Evolutionary conservation across 441 rosid species (phyloP).

Genomic region (Populus hybrid): DNA sequence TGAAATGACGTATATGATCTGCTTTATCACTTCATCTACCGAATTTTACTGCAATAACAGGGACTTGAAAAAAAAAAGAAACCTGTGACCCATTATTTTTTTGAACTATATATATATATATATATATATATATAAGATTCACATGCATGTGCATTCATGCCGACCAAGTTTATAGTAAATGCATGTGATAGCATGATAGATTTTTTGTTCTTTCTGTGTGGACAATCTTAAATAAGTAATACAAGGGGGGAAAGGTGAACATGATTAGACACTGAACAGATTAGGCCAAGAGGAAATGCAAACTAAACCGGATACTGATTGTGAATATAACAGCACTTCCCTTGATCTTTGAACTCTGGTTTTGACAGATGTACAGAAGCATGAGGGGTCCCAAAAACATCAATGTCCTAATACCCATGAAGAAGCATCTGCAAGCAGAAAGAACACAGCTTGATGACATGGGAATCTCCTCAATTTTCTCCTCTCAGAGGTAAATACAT

Average conservation of each 20-base stretch:
- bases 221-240: background rate
- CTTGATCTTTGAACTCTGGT: background rate
- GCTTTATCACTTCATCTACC: background rate
- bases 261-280: background rate
- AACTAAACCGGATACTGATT: background rate
- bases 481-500: conserved; percentile 3
- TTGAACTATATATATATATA: too few relatives aligned
- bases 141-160: background rate
- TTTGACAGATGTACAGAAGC: conserved; percentile 29
- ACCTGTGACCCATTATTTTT: background rate
- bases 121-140: background rate
- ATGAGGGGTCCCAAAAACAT: conserved; percentile 1
- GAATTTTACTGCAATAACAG: background rate
- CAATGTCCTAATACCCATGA: background rate
- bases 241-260: background rate
- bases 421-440: conserved; percentile 2
- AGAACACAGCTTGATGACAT: background rate
- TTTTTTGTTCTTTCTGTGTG: background rate
- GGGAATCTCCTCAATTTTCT: conserved; percentile 4
- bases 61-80: background rate
- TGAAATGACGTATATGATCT: background rate
- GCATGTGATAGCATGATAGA: background rate
- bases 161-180: background rate
- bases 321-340: background rate
- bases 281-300: background rate